Percentiles rank a stretch among this genome's conserved stretches.
These are phyloP conservation scores for Phaeophleospora eucalypticola DNA, from an alignment of 2,329 filamentous ascomycete species.

Conservation along the genomic window DNA sequence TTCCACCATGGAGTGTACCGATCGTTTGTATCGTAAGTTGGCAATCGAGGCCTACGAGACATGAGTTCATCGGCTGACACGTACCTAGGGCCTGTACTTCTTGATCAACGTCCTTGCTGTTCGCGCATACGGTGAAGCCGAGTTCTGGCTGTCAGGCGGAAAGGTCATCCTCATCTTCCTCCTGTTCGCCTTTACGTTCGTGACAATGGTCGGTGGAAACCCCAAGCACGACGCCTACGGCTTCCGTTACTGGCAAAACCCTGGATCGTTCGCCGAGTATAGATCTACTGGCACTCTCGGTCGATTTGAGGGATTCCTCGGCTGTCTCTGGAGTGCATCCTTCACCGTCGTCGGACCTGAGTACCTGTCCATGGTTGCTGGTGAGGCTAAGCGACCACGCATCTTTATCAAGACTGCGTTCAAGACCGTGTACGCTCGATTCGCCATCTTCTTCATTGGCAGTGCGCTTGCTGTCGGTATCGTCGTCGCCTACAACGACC, in stretches of 20 bases:
- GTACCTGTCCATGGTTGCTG: slow-evolving; percentile 48
- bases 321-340: slow-evolving; percentile 37
- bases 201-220: slow-evolving; percentile 34
- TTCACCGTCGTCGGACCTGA: slow-evolving; percentile 40
- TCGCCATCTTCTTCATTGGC: slow-evolving; percentile 47
- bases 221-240: slow-evolving; percentile 36
- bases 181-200: slow-evolving; percentile 31
- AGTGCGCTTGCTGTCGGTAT: slow-evolving; percentile 45
- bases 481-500: slow-evolving; percentile 36
- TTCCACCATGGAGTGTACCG: slow-evolving; percentile 40
- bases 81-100: background rate
- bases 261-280: slow-evolving; percentile 33
- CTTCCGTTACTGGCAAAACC: slow-evolving; percentile 40
- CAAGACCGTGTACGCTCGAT: slow-evolving; percentile 48
- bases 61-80: slow-evolving; percentile 24
- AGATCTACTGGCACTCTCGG: slow-evolving; percentile 28
- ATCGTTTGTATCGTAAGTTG: slow-evolving; percentile 36
- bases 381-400: slow-evolving; percentile 45
- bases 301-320: slow-evolving; percentile 36
- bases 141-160: slow-evolving; percentile 52
- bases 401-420: slow-evolving; percentile 46
- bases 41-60: slow-evolving; percentile 33
- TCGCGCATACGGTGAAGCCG: slow-evolving; percentile 43
- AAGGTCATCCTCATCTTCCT: slow-evolving; percentile 33
- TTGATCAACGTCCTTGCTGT: slow-evolving; percentile 43